Evolutionary conservation across 2,329 filamentous ascomycete species (phyloP).

Genomic region (Neofusicoccum cordaticola): DNA sequence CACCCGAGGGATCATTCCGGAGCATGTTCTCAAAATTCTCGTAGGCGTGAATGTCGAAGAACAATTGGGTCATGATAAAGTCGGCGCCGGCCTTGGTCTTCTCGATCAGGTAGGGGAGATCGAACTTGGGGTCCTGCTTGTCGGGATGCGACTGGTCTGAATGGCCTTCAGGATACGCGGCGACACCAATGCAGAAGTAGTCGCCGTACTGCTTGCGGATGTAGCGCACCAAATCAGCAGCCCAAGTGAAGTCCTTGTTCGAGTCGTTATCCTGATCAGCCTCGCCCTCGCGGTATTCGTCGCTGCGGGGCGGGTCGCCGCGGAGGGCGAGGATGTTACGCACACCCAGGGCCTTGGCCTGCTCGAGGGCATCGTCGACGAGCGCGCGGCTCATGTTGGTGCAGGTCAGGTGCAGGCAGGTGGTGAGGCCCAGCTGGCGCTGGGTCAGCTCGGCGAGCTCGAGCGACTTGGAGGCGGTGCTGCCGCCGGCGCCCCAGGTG

Average conservation of each 20-base stretch:
- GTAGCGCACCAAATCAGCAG: constrained; percentile 83
- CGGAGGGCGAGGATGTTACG: constrained; percentile 89
- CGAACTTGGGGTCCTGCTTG: constrained; percentile 61
- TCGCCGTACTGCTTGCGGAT: constrained; percentile 83
- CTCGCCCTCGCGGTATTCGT: constrained; percentile 71
- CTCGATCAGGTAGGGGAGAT: constrained; percentile 84
- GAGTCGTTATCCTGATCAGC: constrained; percentile 59
- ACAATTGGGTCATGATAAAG: constrained; percentile 98
- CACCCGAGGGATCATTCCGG: constrained; percentile 76
- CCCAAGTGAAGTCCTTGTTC: constrained; percentile 82
- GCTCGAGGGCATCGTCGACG: constrained; percentile 84
- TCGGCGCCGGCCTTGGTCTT: constrained; percentile 90
- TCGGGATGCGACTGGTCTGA: constrained; percentile 88
- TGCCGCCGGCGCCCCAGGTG: constrained; percentile 95
- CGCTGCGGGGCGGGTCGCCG: constrained; percentile 84
- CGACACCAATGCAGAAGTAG: constrained; percentile 95
- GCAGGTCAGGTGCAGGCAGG: constrained; percentile 92
- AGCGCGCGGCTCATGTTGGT: constrained; percentile 91
- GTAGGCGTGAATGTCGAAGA: constrained; percentile 87
- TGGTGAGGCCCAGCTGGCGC: constrained; percentile 85
- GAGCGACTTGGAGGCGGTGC: constrained; percentile 84
- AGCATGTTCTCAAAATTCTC: constrained; percentile 73
- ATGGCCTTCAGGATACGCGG: constrained; percentile 93
- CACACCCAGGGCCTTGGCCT: constrained; percentile 86
- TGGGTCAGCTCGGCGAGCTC: constrained; percentile 95